These are phyloP conservation scores for Sugiyamaella neomexicana DNA, from an alignment of 1,139 yeast genomes.

Conservation along the genomic window DNA sequence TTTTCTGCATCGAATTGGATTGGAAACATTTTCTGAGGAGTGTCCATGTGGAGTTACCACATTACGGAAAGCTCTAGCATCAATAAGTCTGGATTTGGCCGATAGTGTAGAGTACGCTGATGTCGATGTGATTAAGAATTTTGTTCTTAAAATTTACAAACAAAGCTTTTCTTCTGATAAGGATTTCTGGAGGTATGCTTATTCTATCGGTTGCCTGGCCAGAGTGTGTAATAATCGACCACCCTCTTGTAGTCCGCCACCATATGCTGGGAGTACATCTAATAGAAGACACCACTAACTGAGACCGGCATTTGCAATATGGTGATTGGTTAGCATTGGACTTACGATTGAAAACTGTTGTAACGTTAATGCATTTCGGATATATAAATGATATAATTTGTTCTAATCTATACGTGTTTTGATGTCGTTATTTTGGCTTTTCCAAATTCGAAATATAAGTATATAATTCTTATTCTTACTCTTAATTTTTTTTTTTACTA, in stretches of 20 bases:
- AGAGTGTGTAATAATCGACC: neutral
- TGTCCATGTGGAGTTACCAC: conserved; percentile 3
- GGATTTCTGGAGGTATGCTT: conserved; percentile 9
- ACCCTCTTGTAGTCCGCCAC: conserved; percentile 15
- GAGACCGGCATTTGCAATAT: neutral
- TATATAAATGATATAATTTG: neutral
- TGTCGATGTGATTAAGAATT: neutral
- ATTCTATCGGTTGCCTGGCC: neutral
- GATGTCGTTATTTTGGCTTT: neutral
- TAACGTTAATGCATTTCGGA: conserved; percentile 6
- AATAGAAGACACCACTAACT: too few relatives aligned
- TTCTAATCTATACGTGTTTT: neutral
- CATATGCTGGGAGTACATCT: neutral
- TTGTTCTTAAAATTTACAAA: conserved; percentile 6
- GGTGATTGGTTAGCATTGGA: neutral
- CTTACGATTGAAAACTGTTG: conserved; percentile 1
- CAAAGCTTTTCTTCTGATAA: neutral
- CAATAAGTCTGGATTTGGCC: conserved; percentile 4
- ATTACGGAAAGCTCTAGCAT: conserved; percentile 5
- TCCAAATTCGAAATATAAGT: neutral
- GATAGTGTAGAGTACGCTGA: neutral
- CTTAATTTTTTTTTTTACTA: neutral
- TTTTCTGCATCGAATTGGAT: conserved; percentile 3
- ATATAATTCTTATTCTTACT: neutral
- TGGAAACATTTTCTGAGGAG: conserved; percentile 1